Evolutionary conservation across 768 basidiomycete species (phyloP), one percentile per base, ranked within the genome.

Genomic region (Tulasnella sp.): DNA sequence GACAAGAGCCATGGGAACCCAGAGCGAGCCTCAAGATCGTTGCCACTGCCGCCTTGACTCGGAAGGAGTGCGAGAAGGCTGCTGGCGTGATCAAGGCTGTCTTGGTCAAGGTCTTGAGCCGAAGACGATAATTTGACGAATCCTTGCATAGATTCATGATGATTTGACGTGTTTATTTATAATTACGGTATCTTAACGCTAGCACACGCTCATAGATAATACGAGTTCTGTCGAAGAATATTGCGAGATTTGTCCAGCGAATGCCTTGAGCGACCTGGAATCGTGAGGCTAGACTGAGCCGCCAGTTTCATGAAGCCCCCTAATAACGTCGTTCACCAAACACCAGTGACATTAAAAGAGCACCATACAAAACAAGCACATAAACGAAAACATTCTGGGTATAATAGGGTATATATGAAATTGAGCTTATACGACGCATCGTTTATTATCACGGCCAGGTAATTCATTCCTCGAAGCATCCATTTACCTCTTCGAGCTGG

Each of bases 41-140:
- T 34, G 86, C 97, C 81, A 92, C 90, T 6, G 89, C 91, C 19
- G 95, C 91, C 19, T 84, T 98, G 81, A 91, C 92, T 36, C 93
- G 88, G 89, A 97, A 97, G 86, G 98, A 99, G 82, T 90, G 92
- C 77, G 96, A 98, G 88, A 97, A 95, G 87, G 94, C 96, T 3
- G 90, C 92, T 8, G 86, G 86, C 34, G 89, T 93, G 27, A 85
- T 99, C 79, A 94, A 92, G 86, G 87, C 88, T 40, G 92, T 92
- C 52, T 86, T 96, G 71, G 87, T 89, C 56, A 95, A 96, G 87
- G 90, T 94, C 4, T 85, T 96, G 74, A 87, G 89, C 31, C 76
- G 76, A 27, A 56, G 56, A 27, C 76, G 76, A 19, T 77, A 27
- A 58, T 58, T 31, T 58, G 18, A 19, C 27, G 38, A 18, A 21